These are phyloP conservation scores for Solanum pinnatisectum DNA, from an alignment of 257 asterid genomes.

Conservation along the genomic window DNA sequence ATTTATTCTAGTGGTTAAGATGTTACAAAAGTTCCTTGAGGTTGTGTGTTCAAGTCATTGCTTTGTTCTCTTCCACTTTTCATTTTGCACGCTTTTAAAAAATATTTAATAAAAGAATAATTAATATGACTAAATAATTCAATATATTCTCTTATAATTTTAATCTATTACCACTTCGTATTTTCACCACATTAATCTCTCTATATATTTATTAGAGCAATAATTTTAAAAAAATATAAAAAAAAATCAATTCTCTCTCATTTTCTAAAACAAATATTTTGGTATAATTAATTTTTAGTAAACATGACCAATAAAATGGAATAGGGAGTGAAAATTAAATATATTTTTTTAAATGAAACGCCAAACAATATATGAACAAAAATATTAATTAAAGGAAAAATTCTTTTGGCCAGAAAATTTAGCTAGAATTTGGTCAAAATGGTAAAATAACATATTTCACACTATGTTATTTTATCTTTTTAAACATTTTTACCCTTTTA, in stretches of 20 bases:
- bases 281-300: neutral
- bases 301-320: neutral
- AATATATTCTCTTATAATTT: neutral
- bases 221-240: neutral
- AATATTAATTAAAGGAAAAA: neutral
- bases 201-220: neutral
- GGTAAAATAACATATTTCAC: too few relatives aligned
- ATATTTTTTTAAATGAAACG: neutral
- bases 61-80: neutral
- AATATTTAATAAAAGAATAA: neutral
- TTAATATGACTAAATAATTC: neutral
- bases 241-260: neutral
- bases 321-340: neutral
- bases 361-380: neutral
- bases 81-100: neutral
- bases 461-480: too few relatives aligned
- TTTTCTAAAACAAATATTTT: neutral
- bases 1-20: too few relatives aligned
- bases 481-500: too few relatives aligned
- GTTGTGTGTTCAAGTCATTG: too few relatives aligned
- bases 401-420: too few relatives aligned
- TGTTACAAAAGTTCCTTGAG: too few relatives aligned
- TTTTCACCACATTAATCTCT: neutral
- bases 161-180: neutral
- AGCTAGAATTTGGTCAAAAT: too few relatives aligned